Evolutionary conservation across 805 yeast genomes (phyloP).

Genomic region (Candida loeiensis): DNA sequence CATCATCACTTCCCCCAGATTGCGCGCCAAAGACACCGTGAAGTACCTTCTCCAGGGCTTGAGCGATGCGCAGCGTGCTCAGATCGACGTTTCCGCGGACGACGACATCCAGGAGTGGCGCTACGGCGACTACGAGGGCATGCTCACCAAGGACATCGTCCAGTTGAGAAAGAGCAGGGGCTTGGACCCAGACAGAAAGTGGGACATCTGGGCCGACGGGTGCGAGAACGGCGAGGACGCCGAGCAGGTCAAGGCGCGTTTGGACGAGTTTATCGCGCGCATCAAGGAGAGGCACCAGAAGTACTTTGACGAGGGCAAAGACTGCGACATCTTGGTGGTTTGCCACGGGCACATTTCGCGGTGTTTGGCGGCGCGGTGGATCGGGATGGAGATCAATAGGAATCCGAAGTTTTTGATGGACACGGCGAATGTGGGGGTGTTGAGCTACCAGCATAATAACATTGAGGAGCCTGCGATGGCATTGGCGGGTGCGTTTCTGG

Average conservation of each 20-base stretch:
- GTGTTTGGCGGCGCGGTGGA: conserved; percentile 89
- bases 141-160: conserved; percentile 62
- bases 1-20: conserved; percentile 77
- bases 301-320: conserved; percentile 47
- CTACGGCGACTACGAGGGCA: conserved; percentile 93
- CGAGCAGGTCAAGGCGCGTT: conserved; percentile 61
- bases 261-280: conserved; percentile 65
- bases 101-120: conserved; percentile 91
- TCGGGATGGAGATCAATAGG: conserved; percentile 48
- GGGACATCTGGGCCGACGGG: conserved; percentile 91
- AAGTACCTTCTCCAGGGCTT: conserved; percentile 55
- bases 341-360: conserved; percentile 95
- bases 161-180: conserved; percentile 59
- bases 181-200: conserved; percentile 41
- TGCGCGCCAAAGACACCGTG: conserved; percentile 72
- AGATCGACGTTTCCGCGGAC: conserved; percentile 45
- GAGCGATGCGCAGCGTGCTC: conserved; percentile 38
- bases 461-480: conserved; percentile 83
- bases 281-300: conserved; percentile 58
- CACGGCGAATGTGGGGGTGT: conserved; percentile 93
- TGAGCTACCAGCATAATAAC: conserved; percentile 83
- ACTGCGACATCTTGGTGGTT: conserved; percentile 75
- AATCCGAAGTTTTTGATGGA: conserved; percentile 85
- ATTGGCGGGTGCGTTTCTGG: conserved; percentile 77
- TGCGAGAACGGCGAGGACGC: conserved; percentile 86